Base-by-base conservation (phyloP, 345 rosid genomes). In the Hibiscus trionum region DNA sequence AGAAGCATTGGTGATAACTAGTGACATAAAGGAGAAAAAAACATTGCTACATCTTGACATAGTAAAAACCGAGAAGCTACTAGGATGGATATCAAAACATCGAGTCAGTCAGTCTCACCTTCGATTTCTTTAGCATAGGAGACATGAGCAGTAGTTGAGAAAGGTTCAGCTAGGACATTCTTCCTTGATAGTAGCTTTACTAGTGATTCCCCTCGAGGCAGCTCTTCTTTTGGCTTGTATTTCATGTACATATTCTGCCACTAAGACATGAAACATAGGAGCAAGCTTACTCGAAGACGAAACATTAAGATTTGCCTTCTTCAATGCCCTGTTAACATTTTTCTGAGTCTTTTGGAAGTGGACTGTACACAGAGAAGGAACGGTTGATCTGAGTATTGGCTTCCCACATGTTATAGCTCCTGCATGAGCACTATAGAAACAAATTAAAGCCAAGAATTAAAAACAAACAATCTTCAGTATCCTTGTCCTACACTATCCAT, bases 341-440 rank as follows among this genome's bases (percentile, higher is more conserved):
- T 85, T 87, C 72, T 86, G 90, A 53, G 94, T 85, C 81, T 81
- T 91, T 55, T 87, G 93, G 81, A 83, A 88, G 81, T 91, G 97
- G 70, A 70, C 73, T 11, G 70, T 56, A 69, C 97, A 91, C 17
- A 87, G 82, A 26, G 87, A 74, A 78, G 93, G 93, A 46, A 74
- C 76, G 14, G 79, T 77, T 19, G 90, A 87, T 74, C 83, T 85
- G 77, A 88, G 76, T 66, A 88, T 88, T 24, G 97, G 92, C 77
- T 87, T 88, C 70, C 90, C 93, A 76, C 97, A 91, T 55, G 84
- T 83, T 76, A 90, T 88, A 37, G 93, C 90, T 47, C 93, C 91
- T 31, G 89, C 83, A 56, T 81, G 89, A 77, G 91, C 89, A 77
- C 93, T 90, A 66, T 31, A 73, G 37, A 79, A 64, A 44, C 47